Evolutionary conservation across 805 yeast species (phyloP).

Genomic region (Yamadazyma akitaensis): DNA sequence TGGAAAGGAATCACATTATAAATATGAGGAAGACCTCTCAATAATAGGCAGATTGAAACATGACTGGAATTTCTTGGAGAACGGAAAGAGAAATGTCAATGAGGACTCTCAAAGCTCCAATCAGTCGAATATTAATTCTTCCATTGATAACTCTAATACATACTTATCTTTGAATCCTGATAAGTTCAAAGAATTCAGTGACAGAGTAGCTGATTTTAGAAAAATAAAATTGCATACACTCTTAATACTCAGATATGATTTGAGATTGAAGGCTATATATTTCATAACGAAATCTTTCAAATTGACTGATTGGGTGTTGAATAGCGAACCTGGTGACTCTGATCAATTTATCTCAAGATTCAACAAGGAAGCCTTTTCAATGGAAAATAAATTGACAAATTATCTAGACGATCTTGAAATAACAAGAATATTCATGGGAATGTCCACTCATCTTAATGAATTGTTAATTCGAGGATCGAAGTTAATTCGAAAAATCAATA

Average conservation of each 20-base stretch:
- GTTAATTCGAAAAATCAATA: slow-evolving; percentile 48
- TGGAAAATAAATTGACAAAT: slow-evolving; percentile 42
- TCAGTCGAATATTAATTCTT: slow-evolving; percentile 2
- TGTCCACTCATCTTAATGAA: slow-evolving; percentile 49
- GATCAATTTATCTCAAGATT: slow-evolving; percentile 52
- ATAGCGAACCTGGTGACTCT: slow-evolving; percentile 55
- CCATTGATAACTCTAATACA: slow-evolving; percentile 17
- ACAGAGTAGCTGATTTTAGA: slow-evolving; percentile 30
- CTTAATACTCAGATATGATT: slow-evolving; percentile 54
- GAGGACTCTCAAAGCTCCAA: slow-evolving; percentile 15
- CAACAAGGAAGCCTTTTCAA: slow-evolving; percentile 46
- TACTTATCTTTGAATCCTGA: slow-evolving; percentile 32
- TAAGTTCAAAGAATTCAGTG: slow-evolving; percentile 34
- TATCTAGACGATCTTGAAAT: slow-evolving; percentile 31
- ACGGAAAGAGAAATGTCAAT: slow-evolving; percentile 23
- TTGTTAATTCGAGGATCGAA: slow-evolving; percentile 52
- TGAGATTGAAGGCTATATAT: slow-evolving; percentile 51
- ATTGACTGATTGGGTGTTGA: slow-evolving; percentile 49
- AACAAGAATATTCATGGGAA: slow-evolving; percentile 40
- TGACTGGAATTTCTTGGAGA: slow-evolving; percentile 42
- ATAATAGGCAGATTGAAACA: slow-evolving; percentile 33
- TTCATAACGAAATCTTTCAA: slow-evolving; percentile 48
- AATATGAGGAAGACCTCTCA: slow-evolving; percentile 20
- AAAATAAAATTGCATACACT: slow-evolving; percentile 36
- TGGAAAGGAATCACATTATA: slow-evolving; percentile 39